Evolutionary conservation across 2,329 filamentous ascomycete species (phyloP).

Genomic region (Dactylellina haptotyla): DNA sequence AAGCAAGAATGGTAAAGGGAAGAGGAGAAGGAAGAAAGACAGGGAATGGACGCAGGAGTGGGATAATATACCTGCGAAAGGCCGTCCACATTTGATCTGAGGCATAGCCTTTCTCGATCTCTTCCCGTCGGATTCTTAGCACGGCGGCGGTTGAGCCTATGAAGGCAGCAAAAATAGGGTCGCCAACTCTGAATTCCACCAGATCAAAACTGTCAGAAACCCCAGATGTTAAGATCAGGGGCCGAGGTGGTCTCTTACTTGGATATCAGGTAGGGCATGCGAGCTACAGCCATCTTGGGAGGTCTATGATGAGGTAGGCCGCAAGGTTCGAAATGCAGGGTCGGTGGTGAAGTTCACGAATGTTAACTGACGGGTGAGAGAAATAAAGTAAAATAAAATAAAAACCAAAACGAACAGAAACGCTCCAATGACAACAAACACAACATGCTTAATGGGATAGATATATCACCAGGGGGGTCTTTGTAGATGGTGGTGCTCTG

Average conservation of each 20-base stretch:
- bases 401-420: too few species aligned
- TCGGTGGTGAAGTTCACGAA: too few species aligned
- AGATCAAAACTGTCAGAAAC: not conserved
- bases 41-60: too few species aligned
- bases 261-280: conserved; percentile 42
- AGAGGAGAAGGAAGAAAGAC: not conserved
- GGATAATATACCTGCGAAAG: conserved; percentile 47
- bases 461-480: too few species aligned
- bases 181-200: conserved; percentile 62
- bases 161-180: conserved; percentile 67
- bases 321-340: too few species aligned
- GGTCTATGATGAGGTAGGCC: not conserved
- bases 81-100: conserved; percentile 50
- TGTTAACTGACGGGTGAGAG: too few species aligned
- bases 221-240: not conserved
- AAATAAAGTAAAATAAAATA: too few species aligned
- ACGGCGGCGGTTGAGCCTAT: conserved; percentile 68
- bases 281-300: not conserved
- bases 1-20: not conserved
- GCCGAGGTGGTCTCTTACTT: not conserved
- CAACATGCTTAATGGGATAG: too few species aligned
- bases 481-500: not conserved
- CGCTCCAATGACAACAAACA: too few species aligned
- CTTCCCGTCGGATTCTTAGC: conserved; percentile 68
- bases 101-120: conserved; percentile 62